Evolutionary conservation across 805 yeast genomes (phyloP).

Genomic region (Yarrowia porcina): DNA sequence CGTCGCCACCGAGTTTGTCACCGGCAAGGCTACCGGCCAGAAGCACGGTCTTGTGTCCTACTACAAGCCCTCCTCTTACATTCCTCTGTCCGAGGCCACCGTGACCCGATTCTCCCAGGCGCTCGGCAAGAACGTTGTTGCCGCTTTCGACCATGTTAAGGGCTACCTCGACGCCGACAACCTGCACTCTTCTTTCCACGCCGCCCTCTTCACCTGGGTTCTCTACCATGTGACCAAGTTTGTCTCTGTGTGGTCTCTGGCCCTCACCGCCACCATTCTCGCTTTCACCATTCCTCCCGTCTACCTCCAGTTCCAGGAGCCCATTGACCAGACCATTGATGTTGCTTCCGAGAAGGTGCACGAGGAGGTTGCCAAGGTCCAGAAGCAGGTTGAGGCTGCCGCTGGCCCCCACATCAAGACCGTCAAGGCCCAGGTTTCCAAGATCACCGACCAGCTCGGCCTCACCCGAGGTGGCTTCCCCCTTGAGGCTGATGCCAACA

Average conservation of each 20-base stretch:
- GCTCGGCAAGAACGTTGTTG: slow-evolving; percentile 29
- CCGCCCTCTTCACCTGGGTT: slow-evolving; percentile 63
- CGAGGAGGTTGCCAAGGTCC: slow-evolving; percentile 31
- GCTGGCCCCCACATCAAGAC: slow-evolving; percentile 41
- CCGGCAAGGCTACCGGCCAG: slow-evolving; percentile 68
- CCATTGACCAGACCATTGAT: slow-evolving; percentile 56
- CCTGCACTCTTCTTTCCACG: slow-evolving; percentile 67
- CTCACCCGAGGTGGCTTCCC: slow-evolving; percentile 40
- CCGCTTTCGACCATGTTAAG: slow-evolving; percentile 36
- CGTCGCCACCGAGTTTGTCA: slow-evolving; percentile 72
- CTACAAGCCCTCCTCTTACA: slow-evolving; percentile 61
- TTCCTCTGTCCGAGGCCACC: slow-evolving; percentile 41
- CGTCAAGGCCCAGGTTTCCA: slow-evolving; percentile 33
- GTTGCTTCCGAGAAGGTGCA: slow-evolving; percentile 32
- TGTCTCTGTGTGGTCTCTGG: slow-evolving; percentile 68
- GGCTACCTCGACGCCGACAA: slow-evolving; percentile 56
- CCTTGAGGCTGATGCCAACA: slow-evolving; percentile 29
- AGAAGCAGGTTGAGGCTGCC: slow-evolving; percentile 33
- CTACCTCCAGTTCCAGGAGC: slow-evolving; percentile 69
- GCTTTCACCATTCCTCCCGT: slow-evolving; percentile 74
- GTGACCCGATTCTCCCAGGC: slow-evolving; percentile 46
- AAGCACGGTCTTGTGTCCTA: slow-evolving; percentile 67
- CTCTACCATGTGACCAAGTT: slow-evolving; percentile 70
- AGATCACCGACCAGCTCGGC: slow-evolving; percentile 33
- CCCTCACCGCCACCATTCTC: slow-evolving; percentile 53